phyloP scores from a whole-genome alignment of 306 rosid genomes.

The Pyrus communis region DNA sequence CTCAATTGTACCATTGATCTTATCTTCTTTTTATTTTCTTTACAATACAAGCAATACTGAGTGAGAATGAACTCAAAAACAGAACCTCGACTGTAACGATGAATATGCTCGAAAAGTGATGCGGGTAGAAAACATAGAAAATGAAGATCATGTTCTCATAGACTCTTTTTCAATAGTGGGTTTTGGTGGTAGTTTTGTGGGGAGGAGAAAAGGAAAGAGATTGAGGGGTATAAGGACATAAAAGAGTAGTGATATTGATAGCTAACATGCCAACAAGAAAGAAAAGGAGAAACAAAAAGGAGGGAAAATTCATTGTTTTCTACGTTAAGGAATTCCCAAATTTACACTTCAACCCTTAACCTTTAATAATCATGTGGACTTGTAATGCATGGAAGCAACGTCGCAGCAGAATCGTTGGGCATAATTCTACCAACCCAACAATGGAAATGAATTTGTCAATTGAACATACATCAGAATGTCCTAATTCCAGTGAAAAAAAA shows the following conservation, averaged over 20 bases:
- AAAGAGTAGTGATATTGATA: conserved; percentile 3
- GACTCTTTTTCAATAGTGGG: conserved; percentile 17
- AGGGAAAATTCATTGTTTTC: conserved; percentile 6
- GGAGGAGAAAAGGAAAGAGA: not conserved
- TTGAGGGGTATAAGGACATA: conserved; percentile 10
- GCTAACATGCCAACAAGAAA: conserved; percentile 27
- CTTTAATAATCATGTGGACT: not conserved
- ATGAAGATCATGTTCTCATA: conserved; percentile 5
- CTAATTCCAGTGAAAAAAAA: not conserved
- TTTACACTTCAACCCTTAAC: conserved; percentile 26
- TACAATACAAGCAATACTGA: not conserved
- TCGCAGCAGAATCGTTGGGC: not conserved
- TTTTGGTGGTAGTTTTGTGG: conserved; percentile 17
- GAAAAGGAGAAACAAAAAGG: not conserved
- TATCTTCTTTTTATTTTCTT: not conserved
- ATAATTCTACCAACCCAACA: not conserved
- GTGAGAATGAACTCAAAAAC: not conserved
- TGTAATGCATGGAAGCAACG: not conserved
- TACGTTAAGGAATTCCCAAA: conserved; percentile 28
- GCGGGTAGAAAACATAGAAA: not conserved
- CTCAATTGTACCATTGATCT: conserved; percentile 18
- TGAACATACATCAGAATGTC: not conserved
- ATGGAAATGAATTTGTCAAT: not conserved
- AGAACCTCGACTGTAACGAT: not conserved
- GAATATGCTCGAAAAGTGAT: not conserved